These are phyloP conservation scores for Alternaria conjuncta DNA, from an alignment of 2,329 filamentous ascomycete species.

Conservation along the genomic window DNA sequence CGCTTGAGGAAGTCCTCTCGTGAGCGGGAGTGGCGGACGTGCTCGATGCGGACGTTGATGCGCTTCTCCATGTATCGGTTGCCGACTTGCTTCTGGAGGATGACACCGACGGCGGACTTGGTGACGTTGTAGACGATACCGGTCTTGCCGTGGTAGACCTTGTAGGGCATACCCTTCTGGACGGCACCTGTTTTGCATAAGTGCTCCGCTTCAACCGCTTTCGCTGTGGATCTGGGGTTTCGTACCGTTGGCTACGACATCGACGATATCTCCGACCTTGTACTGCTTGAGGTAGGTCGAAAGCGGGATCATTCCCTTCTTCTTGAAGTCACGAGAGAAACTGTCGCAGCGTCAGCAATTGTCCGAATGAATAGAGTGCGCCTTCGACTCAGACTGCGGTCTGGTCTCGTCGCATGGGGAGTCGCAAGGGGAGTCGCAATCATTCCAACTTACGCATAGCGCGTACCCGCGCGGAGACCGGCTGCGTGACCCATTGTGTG, in stretches of 20 bases:
- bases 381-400: neutral
- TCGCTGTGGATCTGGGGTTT: slow-evolving; percentile 48
- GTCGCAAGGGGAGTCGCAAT: slow-evolving; percentile 5
- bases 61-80: slow-evolving; percentile 99
- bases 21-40: slow-evolving; percentile 92
- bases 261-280: slow-evolving; percentile 98
- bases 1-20: slow-evolving; percentile 95
- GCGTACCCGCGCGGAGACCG: slow-evolving; percentile 53
- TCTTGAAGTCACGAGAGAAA: slow-evolving; percentile 91
- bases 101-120: slow-evolving; percentile 96
- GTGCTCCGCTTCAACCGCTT: slow-evolving; percentile 16
- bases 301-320: slow-evolving; percentile 92
- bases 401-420: neutral
- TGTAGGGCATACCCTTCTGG: slow-evolving; percentile 82
- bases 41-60: slow-evolving; percentile 98
- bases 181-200: slow-evolving; percentile 44
- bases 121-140: slow-evolving; percentile 99
- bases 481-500: slow-evolving; percentile 62
- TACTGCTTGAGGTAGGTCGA: slow-evolving; percentile 95
- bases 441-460: slow-evolving; percentile 47
- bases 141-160: slow-evolving; percentile 97
- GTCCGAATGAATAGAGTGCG: neutral
- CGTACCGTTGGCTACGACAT: slow-evolving; percentile 98
- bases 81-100: slow-evolving; percentile 97
- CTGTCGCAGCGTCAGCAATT: slow-evolving; percentile 35